A percentile compares a stretch with the other conserved stretches of the same genome.
phyloP scores from a whole-genome alignment of 192 early-diverging fungal species.

The Coemansia sp. region DNA sequence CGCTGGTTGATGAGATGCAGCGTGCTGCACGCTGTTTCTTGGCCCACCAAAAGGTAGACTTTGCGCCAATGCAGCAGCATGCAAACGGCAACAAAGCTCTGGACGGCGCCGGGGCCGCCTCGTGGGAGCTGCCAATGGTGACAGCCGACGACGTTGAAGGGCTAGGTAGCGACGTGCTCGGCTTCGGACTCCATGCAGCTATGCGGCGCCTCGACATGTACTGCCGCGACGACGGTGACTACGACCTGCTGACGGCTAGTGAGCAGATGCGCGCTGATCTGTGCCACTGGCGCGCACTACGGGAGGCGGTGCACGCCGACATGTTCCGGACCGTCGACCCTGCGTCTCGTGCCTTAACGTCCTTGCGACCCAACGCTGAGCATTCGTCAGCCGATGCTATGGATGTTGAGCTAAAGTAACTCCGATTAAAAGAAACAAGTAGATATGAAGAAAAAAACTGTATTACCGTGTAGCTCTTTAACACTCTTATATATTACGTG shows the following conservation, averaged over 20 bases:
- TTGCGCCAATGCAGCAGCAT: background rate
- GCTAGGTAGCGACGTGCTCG: conserved; percentile 24
- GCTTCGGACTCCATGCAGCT: conserved; percentile 21
- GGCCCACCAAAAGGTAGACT: conserved; percentile 5
- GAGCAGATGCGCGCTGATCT: conserved; percentile 41
- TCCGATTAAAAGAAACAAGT: too few relatives aligned
- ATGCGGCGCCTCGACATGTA: conserved; percentile 38
- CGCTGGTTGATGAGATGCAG: conserved; percentile 43
- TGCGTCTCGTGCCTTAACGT: conserved; percentile 23
- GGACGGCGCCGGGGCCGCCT: background rate
- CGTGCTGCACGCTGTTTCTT: conserved; percentile 25
- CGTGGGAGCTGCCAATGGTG: conserved; percentile 19
- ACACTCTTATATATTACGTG: too few relatives aligned
- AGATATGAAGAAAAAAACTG: too few relatives aligned
- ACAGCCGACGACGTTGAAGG: conserved; percentile 11
- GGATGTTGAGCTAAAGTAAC: too few relatives aligned
- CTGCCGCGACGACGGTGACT: conserved; percentile 46
- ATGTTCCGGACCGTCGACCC: conserved; percentile 42
- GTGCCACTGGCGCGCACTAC: conserved; percentile 45
- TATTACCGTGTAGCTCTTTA: background rate
- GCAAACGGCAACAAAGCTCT: too few relatives aligned
- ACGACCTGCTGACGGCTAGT: conserved; percentile 41
- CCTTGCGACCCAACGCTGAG: conserved; percentile 7
- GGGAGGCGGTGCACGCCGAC: conserved; percentile 31
- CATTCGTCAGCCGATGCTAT: background rate